phyloP scores from a whole-genome alignment of 352 stramenopile species.

The Globisporangium echinulatum region DNA sequence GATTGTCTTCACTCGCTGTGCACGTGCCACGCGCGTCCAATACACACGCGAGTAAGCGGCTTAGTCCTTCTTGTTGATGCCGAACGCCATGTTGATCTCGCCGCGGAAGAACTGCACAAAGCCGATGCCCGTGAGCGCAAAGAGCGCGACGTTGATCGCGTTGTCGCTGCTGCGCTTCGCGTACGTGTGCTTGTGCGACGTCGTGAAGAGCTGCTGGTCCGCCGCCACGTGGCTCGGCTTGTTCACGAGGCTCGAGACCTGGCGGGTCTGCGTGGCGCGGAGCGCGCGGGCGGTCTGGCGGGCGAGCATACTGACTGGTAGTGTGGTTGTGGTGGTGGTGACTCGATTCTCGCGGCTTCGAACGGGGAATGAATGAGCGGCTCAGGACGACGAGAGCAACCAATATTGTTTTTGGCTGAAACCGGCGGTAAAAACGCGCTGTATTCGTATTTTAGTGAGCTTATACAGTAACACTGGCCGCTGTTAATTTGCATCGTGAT shows the following conservation, averaged over 20 bases:
- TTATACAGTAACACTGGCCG: too few relatives aligned
- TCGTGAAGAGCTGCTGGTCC: constrained; percentile 67
- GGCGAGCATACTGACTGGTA: constrained; percentile 31
- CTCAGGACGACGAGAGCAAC: not conserved
- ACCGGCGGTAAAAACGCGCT: not conserved
- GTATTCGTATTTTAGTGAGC: too few relatives aligned
- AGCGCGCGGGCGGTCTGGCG: constrained; percentile 37
- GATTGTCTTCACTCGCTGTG: not conserved
- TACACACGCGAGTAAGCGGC: not conserved
- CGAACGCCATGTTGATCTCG: constrained; percentile 67
- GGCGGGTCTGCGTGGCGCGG: constrained; percentile 30
- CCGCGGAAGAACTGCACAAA: constrained; percentile 54
- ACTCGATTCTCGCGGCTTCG: not conserved
- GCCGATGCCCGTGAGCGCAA: constrained; percentile 40
- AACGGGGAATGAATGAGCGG: not conserved
- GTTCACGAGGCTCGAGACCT: constrained; percentile 58
- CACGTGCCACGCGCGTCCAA: too few relatives aligned
- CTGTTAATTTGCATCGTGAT: too few relatives aligned
- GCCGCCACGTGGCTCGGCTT: constrained; percentile 51
- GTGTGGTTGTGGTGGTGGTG: not conserved
- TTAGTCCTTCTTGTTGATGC: constrained; percentile 70
- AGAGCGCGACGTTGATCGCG: constrained; percentile 27
- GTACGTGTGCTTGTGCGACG: constrained; percentile 56
- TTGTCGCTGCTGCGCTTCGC: constrained; percentile 57
- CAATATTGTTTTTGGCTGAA: too few relatives aligned